Evolutionary conservation across 495 filamentous ascomycete species (phyloP).

Genomic region (Cercophora sp.): DNA sequence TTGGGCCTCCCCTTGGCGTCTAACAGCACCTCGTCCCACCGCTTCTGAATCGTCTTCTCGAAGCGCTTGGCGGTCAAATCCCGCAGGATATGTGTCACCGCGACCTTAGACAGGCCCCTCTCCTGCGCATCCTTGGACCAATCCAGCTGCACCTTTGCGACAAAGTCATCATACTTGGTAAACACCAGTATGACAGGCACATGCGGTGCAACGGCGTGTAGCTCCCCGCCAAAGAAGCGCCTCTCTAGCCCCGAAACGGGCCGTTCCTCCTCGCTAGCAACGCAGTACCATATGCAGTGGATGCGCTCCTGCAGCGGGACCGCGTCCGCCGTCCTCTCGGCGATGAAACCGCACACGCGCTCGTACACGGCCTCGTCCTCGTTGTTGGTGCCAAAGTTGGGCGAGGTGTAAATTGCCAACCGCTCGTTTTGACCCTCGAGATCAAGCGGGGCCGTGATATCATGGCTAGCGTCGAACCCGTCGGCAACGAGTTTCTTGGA

Average conservation of each 20-base stretch:
- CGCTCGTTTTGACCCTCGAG: constrained; percentile 24
- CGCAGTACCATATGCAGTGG: constrained; percentile 33
- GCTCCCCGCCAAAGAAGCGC: constrained; percentile 18
- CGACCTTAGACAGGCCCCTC: constrained; percentile 22
- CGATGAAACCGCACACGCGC: constrained; percentile 16
- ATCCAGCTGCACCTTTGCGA: constrained; percentile 20
- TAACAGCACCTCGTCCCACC: constrained; percentile 19
- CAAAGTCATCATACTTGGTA: constrained; percentile 31
- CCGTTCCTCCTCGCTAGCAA: constrained; percentile 19
- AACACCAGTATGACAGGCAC: constrained; percentile 23
- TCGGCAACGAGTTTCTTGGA: constrained; percentile 20
- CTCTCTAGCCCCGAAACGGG: constrained; percentile 14
- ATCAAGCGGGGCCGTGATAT: constrained; percentile 20
- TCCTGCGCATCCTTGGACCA: constrained; percentile 20
- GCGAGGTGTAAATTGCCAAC: constrained; percentile 21
- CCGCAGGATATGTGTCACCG: constrained; percentile 24
- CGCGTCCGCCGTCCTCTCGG: neutral
- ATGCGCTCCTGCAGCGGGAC: constrained; percentile 7
- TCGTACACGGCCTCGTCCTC: constrained; percentile 8
- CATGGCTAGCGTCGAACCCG: constrained; percentile 17
- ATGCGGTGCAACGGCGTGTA: constrained; percentile 7
- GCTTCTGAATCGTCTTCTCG: constrained; percentile 17
- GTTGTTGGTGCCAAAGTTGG: constrained; percentile 20
- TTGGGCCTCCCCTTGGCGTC: neutral
- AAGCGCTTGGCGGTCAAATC: constrained; percentile 22